Conservation (phyloP, 2,329 filamentous ascomycete genomes). For the Paradendryphiella salina region DNA sequence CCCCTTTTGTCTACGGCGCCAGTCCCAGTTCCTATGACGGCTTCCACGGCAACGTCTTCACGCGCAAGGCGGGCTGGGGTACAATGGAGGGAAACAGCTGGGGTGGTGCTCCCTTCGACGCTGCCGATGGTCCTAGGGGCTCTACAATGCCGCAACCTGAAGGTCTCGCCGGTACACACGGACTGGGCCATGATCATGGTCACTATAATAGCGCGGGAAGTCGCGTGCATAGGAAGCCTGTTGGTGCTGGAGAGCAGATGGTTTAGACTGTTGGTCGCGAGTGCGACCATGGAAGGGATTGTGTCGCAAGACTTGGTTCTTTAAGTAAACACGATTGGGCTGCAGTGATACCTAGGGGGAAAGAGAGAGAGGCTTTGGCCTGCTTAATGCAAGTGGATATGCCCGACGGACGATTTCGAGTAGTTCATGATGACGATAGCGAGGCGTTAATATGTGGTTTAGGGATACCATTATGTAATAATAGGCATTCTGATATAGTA, state of each 20-base stretch:
- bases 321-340: too few species aligned
- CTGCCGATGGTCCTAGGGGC: conserved; percentile 43
- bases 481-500: too few species aligned
- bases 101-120: conserved; percentile 51
- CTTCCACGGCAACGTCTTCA: conserved; percentile 61
- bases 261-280: conserved; percentile 3
- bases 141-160: conserved; percentile 38
- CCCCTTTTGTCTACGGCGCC: conserved; percentile 58
- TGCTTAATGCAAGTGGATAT: too few species aligned
- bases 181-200: not conserved
- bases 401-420: too few species aligned
- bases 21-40: conserved; percentile 47
- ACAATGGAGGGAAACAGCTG: conserved; percentile 45
- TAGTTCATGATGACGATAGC: too few species aligned
- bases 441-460: too few species aligned
- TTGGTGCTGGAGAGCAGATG: conserved; percentile 7
- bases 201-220: not conserved
- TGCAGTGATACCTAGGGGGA: too few species aligned
- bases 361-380: too few species aligned
- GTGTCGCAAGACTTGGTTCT: too few species aligned
- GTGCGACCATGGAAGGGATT: not conserved
- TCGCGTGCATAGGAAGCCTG: conserved; percentile 18
- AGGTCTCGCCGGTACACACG: conserved; percentile 34
- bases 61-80: conserved; percentile 65
- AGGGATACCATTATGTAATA: too few species aligned